A percentile compares a stretch with the other conserved stretches of the same genome.
Conservation (phyloP, 148 eudicot species). For the Rhododendron henanense region DNA sequence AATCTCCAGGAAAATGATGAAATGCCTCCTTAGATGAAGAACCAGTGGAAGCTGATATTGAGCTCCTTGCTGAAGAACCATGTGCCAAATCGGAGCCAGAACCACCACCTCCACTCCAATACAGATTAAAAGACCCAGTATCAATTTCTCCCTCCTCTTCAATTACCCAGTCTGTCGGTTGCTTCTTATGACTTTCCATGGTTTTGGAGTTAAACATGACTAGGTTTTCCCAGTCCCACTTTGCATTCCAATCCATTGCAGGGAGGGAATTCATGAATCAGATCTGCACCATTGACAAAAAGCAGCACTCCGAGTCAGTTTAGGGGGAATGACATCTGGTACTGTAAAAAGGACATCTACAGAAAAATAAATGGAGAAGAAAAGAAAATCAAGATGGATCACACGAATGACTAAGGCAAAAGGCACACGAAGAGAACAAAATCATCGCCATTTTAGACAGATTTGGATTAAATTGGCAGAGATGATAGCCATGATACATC, state of each 20-base stretch:
- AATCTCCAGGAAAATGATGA: conserved; percentile 43
- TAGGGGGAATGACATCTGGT: not conserved
- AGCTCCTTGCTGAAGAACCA: conserved; percentile 73
- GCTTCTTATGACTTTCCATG: conserved; percentile 53
- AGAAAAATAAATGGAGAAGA: not conserved
- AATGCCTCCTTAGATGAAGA: conserved; percentile 50
- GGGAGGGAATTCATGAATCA: conserved; percentile 32
- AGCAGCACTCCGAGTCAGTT: not conserved
- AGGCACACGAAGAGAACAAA: not conserved
- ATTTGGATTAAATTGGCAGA: not conserved
- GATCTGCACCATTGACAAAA: conserved; percentile 19
- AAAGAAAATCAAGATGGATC: not conserved
- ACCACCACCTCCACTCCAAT: conserved; percentile 45
- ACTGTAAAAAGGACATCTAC: not conserved
- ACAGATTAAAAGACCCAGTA: conserved; percentile 63
- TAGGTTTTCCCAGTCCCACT: conserved; percentile 86
- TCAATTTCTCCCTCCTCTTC: conserved; percentile 65
- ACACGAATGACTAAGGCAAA: not conserved
- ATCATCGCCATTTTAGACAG: not conserved
- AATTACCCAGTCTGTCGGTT: conserved; percentile 51
- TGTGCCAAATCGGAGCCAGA: conserved; percentile 57
- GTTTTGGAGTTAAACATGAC: conserved; percentile 52
- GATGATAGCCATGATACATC: not conserved
- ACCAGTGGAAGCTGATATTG: conserved; percentile 71
- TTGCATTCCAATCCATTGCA: conserved; percentile 76